A percentile compares a stretch with the other conserved stretches of the same genome.
These are phyloP conservation scores for Ceratonia siliqua DNA, from an alignment of 306 rosid genomes.

Conservation along the genomic window DNA sequence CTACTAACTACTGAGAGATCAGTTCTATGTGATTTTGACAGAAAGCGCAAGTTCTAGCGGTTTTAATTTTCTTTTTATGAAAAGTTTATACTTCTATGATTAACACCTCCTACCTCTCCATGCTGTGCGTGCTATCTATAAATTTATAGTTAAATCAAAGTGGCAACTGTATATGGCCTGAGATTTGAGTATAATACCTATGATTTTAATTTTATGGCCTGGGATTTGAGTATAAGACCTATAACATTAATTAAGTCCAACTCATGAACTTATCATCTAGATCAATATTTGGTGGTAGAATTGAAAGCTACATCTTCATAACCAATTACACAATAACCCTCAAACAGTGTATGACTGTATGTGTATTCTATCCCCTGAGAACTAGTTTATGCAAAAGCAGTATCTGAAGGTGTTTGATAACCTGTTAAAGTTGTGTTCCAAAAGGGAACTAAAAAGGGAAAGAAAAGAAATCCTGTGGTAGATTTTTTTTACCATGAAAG, in stretches of 20 bases:
- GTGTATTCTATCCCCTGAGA: too few relatives aligned
- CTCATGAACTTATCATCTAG: too few relatives aligned
- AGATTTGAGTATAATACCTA: too few relatives aligned
- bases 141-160: neutral
- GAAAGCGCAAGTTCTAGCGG: neutral
- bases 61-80: neutral
- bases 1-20: neutral
- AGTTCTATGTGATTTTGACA: neutral
- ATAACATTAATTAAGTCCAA: too few relatives aligned
- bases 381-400: neutral
- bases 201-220: too few relatives aligned
- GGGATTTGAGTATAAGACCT: too few relatives aligned
- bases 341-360: too few relatives aligned
- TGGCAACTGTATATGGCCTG: too few relatives aligned
- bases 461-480: neutral
- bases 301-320: too few relatives aligned
- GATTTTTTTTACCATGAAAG: neutral
- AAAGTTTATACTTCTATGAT: neutral
- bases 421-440: neutral
- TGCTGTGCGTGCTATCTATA: neutral
- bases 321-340: too few relatives aligned
- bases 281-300: too few relatives aligned
- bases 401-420: conserved; percentile 11
- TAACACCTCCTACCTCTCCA: neutral
- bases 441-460: neutral